Base-by-base conservation (phyloP, 306 rosid species). In the Casuarina cunninghamiana region DNA sequence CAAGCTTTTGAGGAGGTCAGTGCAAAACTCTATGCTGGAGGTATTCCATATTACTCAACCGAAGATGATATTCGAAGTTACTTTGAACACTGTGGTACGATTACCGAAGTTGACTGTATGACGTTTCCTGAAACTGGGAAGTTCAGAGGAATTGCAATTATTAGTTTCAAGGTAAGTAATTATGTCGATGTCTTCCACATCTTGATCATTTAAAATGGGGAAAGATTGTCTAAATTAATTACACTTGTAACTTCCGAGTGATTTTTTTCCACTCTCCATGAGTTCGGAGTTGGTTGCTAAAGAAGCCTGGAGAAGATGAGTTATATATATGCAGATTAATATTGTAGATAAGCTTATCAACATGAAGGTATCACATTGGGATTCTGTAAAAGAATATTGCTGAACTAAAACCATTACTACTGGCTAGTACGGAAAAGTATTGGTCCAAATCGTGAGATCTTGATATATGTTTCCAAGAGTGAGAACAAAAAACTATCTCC, bases 61-160 rank as follows among this genome's bases (percentile, higher is more conserved):
- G 96, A 95, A 90, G 98, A 92, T 73, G 98, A 94, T 75, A 94
- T 94, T 76, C 86, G 88, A 61, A 90, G 98, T 86, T 92, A 87
- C 75, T 87, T 95, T 75, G 97, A 95, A 78, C 74, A 89, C 77
- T 95, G 99, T 46, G 99, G 99, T 66, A 88, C 98, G 58, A 84
- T 95, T 10, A 92, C 91, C 45, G 97, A 91, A 76, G 61, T 95
- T 83, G 96, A 95, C 83, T 93, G 96, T 83, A 90, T 93, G 99
- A 86, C 3, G 71, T 95, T 95, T 86, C 96, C 96, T 17, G 99
- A 95, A 79, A 95, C 77, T 54, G 99, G 97, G 57, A 95, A 95
- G 77, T 95, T 95, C 75, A 89, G 95, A 86, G 99, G 99, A 76
- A 95, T 95, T 82, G 94, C 97, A 49, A 84, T 95, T 69, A 86